Conservation (phyloP, 192 early-diverging fungal genomes). For the Blastocladiella britannica region DNA sequence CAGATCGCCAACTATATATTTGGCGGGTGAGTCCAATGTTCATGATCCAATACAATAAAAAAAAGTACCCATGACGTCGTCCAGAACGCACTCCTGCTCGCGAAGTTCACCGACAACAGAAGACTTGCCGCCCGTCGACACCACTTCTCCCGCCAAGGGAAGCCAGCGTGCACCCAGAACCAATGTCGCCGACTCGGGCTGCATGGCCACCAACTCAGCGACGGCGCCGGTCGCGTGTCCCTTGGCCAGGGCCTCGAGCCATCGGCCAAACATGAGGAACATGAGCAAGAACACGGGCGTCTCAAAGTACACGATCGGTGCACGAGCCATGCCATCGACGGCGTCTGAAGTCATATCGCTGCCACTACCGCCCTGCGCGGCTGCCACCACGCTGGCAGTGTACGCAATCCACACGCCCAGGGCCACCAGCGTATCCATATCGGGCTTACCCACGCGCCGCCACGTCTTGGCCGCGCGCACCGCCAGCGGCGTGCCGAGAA, state of each 20-base stretch:
- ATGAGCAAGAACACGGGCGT: conserved; percentile 53
- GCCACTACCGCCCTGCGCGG: conserved; percentile 11
- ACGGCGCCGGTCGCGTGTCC: conserved; percentile 58
- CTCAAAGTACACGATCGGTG: conserved; percentile 45
- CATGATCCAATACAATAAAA: no score
- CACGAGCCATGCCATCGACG: conserved; percentile 3
- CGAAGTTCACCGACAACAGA: no score
- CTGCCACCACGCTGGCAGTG: conserved; percentile 31
- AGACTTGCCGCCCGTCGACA: no score
- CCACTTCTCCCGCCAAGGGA: neutral
- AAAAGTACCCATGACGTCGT: neutral
- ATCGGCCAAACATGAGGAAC: conserved; percentile 65
- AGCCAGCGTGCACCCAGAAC: conserved; percentile 16
- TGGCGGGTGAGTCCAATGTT: no score
- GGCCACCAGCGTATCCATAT: conserved; percentile 63
- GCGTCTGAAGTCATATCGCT: conserved; percentile 5
- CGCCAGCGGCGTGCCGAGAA: conserved; percentile 48
- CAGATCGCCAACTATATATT: conserved; percentile 57
- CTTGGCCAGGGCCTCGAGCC: conserved; percentile 55
- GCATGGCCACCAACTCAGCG: conserved; percentile 47
- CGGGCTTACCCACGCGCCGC: conserved; percentile 33
- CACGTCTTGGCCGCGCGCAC: conserved; percentile 37
- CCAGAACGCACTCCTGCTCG: no score
- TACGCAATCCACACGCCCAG: conserved; percentile 56
- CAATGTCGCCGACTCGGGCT: conserved; percentile 46